phyloP scores from a whole-genome alignment of 2,329 filamentous ascomycete genomes.

The Penicillium sp. region DNA sequence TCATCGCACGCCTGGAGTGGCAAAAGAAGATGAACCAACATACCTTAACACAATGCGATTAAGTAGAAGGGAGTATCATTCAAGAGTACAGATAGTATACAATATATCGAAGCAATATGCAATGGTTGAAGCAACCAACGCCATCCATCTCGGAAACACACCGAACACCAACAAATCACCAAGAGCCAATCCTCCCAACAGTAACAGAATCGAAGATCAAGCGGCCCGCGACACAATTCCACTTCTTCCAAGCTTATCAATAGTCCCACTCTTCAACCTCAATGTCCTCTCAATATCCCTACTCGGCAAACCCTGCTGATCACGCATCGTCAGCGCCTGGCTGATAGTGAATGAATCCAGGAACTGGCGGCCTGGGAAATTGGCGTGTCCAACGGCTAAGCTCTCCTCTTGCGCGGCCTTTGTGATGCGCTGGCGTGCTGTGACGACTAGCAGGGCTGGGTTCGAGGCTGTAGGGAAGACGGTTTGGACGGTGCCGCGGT shows the following conservation, averaged over 20 bases:
- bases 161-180: neutral
- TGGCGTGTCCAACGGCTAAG: slow-evolving; percentile 43
- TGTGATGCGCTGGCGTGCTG: slow-evolving; percentile 52
- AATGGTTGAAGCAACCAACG: neutral
- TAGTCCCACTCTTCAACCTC: slow-evolving; percentile 45
- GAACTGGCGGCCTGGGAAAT: slow-evolving; percentile 44
- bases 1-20: too few relatives aligned
- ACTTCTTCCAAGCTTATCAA: slow-evolving; percentile 39
- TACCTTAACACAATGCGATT: neutral
- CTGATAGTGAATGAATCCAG: slow-evolving; percentile 53
- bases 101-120: neutral
- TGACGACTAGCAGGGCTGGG: slow-evolving; percentile 56
- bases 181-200: neutral
- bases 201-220: slow-evolving; percentile 2
- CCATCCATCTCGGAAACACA: neutral
- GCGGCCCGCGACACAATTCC: slow-evolving; percentile 32
- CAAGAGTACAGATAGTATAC: neutral
- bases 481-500: slow-evolving; percentile 32
- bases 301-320: slow-evolving; percentile 37
- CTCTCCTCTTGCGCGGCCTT: slow-evolving; percentile 57
- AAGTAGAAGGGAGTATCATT: neutral
- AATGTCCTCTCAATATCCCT: slow-evolving; percentile 47
- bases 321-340: slow-evolving; percentile 51
- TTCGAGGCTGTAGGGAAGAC: slow-evolving; percentile 47
- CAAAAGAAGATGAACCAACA: neutral